Conservation (phyloP, 2,329 filamentous ascomycete species). For the Aotearoamyces nothofagi region DNA sequence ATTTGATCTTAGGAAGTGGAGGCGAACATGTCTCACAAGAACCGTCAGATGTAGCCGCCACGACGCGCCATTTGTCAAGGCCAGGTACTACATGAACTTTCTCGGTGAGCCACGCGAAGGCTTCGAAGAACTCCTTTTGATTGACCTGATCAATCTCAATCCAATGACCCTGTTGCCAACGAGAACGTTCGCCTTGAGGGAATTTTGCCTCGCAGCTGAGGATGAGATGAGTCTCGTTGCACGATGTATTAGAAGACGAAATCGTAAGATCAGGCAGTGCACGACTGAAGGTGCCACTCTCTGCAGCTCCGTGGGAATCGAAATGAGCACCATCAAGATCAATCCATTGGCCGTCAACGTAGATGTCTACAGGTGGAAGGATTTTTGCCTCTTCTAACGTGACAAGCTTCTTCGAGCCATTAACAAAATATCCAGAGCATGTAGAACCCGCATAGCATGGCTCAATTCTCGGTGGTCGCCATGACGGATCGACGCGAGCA, state of each 20-base stretch:
- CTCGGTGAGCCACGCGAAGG: conserved; percentile 20
- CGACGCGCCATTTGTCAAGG: conserved; percentile 5
- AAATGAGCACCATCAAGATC: conserved; percentile 1
- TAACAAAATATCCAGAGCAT: too few species aligned
- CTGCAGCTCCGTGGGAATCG: neutral
- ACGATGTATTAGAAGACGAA: neutral
- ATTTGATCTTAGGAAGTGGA: conserved; percentile 20
- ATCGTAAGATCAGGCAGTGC: conserved; percentile 1
- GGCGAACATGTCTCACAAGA: conserved; percentile 22
- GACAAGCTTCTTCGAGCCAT: neutral
- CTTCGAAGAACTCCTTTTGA: conserved; percentile 15
- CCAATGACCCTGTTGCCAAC: conserved; percentile 10
- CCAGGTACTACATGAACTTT: conserved; percentile 7
- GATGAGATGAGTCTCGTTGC: conserved; percentile 1
- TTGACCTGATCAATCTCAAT: conserved; percentile 12
- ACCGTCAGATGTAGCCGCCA: conserved; percentile 1
- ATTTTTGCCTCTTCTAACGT: conserved; percentile 1
- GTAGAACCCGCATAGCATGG: too few species aligned
- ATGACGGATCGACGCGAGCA: conserved; percentile 28
- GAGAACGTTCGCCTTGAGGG: conserved; percentile 2
- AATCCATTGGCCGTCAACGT: conserved; percentile 5
- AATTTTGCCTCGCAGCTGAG: conserved; percentile 1
- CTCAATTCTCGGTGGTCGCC: conserved; percentile 22
- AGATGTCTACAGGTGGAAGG: neutral
- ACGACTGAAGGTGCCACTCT: conserved; percentile 1